These are phyloP conservation scores for Lagenidium sp. DNA, from an alignment of 352 stramenopile genomes.

Conservation along the genomic window DNA sequence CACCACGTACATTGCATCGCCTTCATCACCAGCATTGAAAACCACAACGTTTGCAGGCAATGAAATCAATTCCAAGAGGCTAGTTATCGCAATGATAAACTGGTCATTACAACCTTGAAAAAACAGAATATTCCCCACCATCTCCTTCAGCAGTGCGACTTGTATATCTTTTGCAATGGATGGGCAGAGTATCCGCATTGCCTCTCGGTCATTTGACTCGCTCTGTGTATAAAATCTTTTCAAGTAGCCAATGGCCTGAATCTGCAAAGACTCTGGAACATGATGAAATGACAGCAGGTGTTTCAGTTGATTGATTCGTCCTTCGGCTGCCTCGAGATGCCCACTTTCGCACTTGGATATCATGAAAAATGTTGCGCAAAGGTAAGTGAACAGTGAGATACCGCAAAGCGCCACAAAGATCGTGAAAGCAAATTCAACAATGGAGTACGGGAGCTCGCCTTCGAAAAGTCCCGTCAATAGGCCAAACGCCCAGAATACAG, in stretches of 20 bases:
- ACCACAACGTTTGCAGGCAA: constrained; percentile 39
- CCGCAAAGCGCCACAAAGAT: constrained; percentile 53
- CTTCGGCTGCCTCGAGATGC: constrained; percentile 33
- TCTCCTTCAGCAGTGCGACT: constrained; percentile 48
- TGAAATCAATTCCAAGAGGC: constrained; percentile 51
- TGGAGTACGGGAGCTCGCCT: constrained; percentile 38
- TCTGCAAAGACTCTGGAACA: constrained; percentile 36
- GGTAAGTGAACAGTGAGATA: constrained; percentile 59
- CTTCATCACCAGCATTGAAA: constrained; percentile 34
- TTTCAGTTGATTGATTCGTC: constrained; percentile 63
- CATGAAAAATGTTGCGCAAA: constrained; percentile 70
- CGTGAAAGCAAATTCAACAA: constrained; percentile 47
- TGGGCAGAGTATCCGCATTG: constrained; percentile 40
- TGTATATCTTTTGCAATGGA: constrained; percentile 63
- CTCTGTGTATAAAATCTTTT: constrained; percentile 50
- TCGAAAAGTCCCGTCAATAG: constrained; percentile 58
- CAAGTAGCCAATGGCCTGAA: constrained; percentile 44
- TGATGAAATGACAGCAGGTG: constrained; percentile 58
- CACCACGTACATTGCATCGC: constrained; percentile 65
- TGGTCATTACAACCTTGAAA: constrained; percentile 51
- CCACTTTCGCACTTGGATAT: constrained; percentile 69
- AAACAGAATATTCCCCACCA: constrained; percentile 42
- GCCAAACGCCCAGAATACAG: constrained; percentile 52
- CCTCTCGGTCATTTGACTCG: constrained; percentile 59
- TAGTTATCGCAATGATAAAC: constrained; percentile 57